Evolutionary conservation across 352 stramenopile genomes (phyloP), one percentile per base, ranked within the genome.

Genomic region (Ophiocytium majus): DNA sequence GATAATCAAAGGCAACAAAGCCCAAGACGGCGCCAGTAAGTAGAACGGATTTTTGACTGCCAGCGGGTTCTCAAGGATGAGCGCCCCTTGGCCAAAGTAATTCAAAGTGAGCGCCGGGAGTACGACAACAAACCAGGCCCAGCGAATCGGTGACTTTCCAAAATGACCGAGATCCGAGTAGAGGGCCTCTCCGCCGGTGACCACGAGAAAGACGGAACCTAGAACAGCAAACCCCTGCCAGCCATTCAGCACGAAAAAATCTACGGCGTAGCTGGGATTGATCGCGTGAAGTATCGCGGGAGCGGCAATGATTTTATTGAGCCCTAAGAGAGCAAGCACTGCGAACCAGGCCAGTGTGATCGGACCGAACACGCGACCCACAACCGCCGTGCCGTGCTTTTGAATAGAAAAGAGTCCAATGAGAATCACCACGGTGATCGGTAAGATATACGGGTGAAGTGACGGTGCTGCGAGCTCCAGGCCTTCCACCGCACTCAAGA

Each of bases 331-430:
- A 23, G 19, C 57, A 28, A 71, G 57, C 19, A 71, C 57, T 23
- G 28, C 28, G 57, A 71, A 71, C 57, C 57, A 71, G 19, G 28
- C 23, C 19, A 71, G 57, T 23, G 57, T 71, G 28, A 71, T 71
- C 23, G 57, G 57, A 28, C 57, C 57, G 28, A 71, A 71, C 23
- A 71, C 28, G 19, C 28, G 23, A 23, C 57, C 57, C 57, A 71
- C 57, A 23, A 23, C 28, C 57, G 23, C 57, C 23, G 57, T 71
- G 28, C 57, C 57, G 28, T 71, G 57, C 19, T 28, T 23, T 28
- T 71, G 57, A 71, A 71, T 71, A 28, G 57, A 71, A 28, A 71
- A 71, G 23, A 71, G 57, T 71, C 57, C 57, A 71, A 71, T 28
- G 19, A 71, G 28, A 71, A 71, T 71, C 23, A 28, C 57, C 19